Evolutionary conservation across 176 grass and related monocot genomes (phyloP).

Genomic region (Oryza punctata): DNA sequence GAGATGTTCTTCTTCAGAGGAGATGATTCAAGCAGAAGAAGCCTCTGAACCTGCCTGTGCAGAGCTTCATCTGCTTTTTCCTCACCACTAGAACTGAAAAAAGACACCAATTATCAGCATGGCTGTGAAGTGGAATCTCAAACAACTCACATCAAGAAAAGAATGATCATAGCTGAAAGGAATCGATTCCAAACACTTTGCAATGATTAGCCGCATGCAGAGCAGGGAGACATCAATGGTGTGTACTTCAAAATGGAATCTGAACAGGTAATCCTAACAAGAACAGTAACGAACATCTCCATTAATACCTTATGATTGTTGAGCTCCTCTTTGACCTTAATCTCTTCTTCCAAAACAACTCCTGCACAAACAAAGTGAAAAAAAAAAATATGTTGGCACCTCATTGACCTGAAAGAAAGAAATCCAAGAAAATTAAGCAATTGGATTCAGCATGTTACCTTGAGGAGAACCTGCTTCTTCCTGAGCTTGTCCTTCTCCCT

Average conservation of each 20-base stretch:
- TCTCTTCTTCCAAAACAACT: background rate
- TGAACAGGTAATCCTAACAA: constrained; percentile 14
- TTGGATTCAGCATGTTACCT: constrained; percentile 25
- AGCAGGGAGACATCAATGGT: constrained; percentile 20
- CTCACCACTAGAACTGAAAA: constrained; percentile 14
- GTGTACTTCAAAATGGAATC: constrained; percentile 11
- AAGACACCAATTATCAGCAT: constrained; percentile 21
- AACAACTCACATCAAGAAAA: constrained; percentile 44
- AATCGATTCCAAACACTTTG: constrained; percentile 46
- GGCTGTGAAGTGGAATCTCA: constrained; percentile 38
- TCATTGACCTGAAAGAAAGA: background rate
- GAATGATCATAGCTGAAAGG: constrained; percentile 42
- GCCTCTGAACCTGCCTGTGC: background rate
- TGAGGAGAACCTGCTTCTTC: constrained; percentile 20
- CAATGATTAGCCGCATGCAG: constrained; percentile 37
- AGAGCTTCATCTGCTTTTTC: constrained; percentile 35
- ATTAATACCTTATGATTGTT: constrained; percentile 33
- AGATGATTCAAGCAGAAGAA: constrained; percentile 28
- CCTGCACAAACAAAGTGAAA: constrained; percentile 2
- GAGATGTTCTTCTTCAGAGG: background rate
- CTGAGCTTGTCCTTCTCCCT: background rate
- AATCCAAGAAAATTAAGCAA: background rate
- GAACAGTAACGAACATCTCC: constrained; percentile 8
- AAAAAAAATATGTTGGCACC: background rate
- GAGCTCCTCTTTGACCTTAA: background rate